Evolutionary conservation across 495 filamentous ascomycete species (phyloP).

Genomic region (Halenospora varia): DNA sequence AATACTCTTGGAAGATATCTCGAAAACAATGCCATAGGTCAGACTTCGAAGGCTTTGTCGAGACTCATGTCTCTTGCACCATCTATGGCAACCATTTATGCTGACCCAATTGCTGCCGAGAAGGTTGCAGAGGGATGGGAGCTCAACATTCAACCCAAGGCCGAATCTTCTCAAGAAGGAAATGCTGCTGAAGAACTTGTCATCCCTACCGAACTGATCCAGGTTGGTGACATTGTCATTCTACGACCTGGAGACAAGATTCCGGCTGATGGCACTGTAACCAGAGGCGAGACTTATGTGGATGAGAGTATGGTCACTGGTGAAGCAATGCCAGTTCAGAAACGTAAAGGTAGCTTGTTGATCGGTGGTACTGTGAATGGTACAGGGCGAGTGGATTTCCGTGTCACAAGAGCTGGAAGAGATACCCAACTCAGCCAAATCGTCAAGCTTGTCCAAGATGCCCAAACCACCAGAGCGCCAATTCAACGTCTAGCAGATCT

Average conservation of each 20-base stretch:
- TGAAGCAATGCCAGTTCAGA: slow-evolving; percentile 89
- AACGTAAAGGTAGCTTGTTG: slow-evolving; percentile 70
- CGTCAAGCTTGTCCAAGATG: slow-evolving; percentile 93
- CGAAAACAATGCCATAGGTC: slow-evolving; percentile 93
- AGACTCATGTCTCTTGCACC: slow-evolving; percentile 92
- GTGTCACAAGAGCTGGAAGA: slow-evolving; percentile 85
- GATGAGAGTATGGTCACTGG: slow-evolving; percentile 99
- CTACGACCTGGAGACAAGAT: slow-evolving; percentile 95
- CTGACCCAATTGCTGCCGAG: slow-evolving; percentile 90
- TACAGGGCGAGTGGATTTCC: slow-evolving; percentile 84
- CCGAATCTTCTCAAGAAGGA: slow-evolving; percentile 34
- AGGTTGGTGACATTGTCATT: slow-evolving; percentile 90
- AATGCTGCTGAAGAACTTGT: slow-evolving; percentile 71
- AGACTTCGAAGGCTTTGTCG: slow-evolving; percentile 94
- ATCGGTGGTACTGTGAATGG: slow-evolving; percentile 97
- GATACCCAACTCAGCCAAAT: slow-evolving; percentile 98
- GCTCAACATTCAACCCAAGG: slow-evolving; percentile 30
- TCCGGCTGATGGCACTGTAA: slow-evolving; percentile 85
- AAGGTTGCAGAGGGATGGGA: slow-evolving; percentile 83
- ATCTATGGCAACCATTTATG: slow-evolving; percentile 96
- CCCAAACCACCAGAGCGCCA: slow-evolving; percentile 88
- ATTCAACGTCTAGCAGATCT: slow-evolving; percentile 93
- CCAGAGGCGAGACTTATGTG: slow-evolving; percentile 85
- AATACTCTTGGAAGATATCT: slow-evolving; percentile 88
- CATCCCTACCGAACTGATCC: slow-evolving; percentile 91